phyloP scores from a whole-genome alignment of 1,139 yeast species.

The Saccharomyces hybrid region DNA sequence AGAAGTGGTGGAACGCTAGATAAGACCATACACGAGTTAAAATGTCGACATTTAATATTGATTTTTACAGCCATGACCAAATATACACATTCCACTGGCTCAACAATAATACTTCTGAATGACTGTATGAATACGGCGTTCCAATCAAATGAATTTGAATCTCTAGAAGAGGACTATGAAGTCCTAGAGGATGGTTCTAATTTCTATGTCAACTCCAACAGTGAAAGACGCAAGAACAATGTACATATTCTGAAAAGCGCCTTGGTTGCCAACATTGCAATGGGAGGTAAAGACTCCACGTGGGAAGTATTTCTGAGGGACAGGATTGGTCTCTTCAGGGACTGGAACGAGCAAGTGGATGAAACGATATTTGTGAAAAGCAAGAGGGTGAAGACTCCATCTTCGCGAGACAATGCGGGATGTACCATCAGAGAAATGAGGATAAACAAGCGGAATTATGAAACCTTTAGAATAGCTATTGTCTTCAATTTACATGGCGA shows the following conservation, averaged over 20 bases:
- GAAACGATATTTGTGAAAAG: background rate
- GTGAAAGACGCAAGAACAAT: constrained; percentile 1
- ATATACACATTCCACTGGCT: constrained; percentile 19
- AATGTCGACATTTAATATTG: constrained; percentile 23
- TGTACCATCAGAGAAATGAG: background rate
- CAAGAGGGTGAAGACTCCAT: constrained; percentile 4
- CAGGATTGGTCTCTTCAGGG: constrained; percentile 29
- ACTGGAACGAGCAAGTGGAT: constrained; percentile 13
- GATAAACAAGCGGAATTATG: constrained; percentile 3
- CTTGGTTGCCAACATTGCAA: constrained; percentile 28
- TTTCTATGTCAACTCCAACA: constrained; percentile 20
- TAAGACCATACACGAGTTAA: constrained; percentile 19
- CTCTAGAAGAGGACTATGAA: constrained; percentile 15
- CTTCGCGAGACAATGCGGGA: background rate
- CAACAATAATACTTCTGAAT: constrained; percentile 22
- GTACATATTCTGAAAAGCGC: constrained; percentile 26
- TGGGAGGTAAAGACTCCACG: constrained; percentile 26
- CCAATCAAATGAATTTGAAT: constrained; percentile 13
- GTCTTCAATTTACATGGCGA: constrained; percentile 5
- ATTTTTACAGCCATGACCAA: constrained; percentile 27
- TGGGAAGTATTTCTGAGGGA: constrained; percentile 29
- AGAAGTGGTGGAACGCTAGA: constrained; percentile 4
- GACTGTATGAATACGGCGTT: constrained; percentile 31
- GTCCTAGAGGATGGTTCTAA: constrained; percentile 17
- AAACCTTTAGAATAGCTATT: constrained; percentile 9